Base-by-base conservation (phyloP, 352 stramenopile species). In the Pythium insidiosum region DNA sequence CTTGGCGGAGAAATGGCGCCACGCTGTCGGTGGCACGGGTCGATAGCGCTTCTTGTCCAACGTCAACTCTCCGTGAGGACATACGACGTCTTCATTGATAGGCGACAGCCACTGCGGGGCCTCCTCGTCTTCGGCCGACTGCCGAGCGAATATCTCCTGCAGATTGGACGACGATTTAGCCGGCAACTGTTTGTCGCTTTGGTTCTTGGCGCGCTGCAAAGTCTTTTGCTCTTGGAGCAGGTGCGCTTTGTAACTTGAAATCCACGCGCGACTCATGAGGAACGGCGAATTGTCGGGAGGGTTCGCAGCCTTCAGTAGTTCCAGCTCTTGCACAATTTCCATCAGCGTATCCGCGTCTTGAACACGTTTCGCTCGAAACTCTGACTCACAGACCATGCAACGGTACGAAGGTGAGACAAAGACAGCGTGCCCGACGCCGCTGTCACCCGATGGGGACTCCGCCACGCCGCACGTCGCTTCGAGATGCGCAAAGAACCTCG, bases 1-100 rank as follows among this genome's bases (percentile, higher is more conserved):
- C 31, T 89, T 84, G 11, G 46, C 26, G 16, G 54, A 65, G 51
- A 89, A 87, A 42, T 87, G 69, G 2, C 56, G 46, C 79, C 79
- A 92, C 13, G 73, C 73, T 16, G 70, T 52, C 0, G 64, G 30
- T 4, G 72, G 47, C 20, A 92, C 62, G 0, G 53, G 31, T 2
- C 73, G 70, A 45, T 84, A 87, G 23, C 72, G 72, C 41, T 78
- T 78, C 51, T 84, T 87, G 44, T 87, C 61, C 9, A 87, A 50
- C 15, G 52, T 69, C 23, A 89, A 45, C 16, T 86, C 75, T 13
- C 73, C 76, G 37, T 92, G 79, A 0, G 53, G 35, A 25, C 79
- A 92, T 2, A 47, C 67, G n/a, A 92, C 83, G 47, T 92, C 80
- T 48, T 79, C 56, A 38, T 92, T 92, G 23, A 92, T 51, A 1